Conservation (phyloP, 345 rosid genomes). For the Rhizophora apiculata region DNA sequence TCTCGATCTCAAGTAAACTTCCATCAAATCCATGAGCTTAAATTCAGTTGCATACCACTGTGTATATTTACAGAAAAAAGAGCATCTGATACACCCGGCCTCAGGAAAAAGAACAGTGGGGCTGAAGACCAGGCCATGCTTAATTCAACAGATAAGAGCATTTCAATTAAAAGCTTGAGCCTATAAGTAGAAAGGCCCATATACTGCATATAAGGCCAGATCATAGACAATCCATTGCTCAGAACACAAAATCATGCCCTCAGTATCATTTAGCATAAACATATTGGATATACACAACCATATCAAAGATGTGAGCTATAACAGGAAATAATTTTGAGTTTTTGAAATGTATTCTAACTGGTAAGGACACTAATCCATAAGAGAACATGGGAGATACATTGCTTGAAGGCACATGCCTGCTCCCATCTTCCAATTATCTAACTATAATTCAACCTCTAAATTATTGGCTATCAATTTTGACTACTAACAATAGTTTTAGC, state of each 20-base stretch:
- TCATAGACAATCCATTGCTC: background rate
- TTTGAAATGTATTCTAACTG: background rate
- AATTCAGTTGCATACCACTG: slow-evolving; percentile 62
- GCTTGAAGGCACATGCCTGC: background rate
- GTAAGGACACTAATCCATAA: background rate
- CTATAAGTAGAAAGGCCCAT: background rate
- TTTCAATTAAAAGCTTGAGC: background rate
- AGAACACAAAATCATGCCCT: background rate
- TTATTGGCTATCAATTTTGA: background rate
- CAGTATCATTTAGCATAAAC: no score
- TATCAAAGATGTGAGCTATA: background rate
- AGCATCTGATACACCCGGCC: slow-evolving; percentile 37
- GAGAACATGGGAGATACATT: background rate
- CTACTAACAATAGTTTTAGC: background rate
- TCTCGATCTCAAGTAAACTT: slow-evolving; percentile 97
- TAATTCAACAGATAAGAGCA: background rate
- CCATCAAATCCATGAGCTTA: slow-evolving; percentile 84
- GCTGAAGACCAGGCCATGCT: slow-evolving; percentile 38
- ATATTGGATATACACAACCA: no score
- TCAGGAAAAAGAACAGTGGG: slow-evolving; percentile 35
- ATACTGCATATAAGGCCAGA: background rate
- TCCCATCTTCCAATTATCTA: background rate
- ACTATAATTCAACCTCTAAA: background rate
- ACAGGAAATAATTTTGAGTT: background rate
- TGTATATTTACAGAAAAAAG: slow-evolving; percentile 39